These are phyloP conservation scores for Rhizophagus clarus DNA, from an alignment of 192 early-diverging fungal species.

Conservation along the genomic window DNA sequence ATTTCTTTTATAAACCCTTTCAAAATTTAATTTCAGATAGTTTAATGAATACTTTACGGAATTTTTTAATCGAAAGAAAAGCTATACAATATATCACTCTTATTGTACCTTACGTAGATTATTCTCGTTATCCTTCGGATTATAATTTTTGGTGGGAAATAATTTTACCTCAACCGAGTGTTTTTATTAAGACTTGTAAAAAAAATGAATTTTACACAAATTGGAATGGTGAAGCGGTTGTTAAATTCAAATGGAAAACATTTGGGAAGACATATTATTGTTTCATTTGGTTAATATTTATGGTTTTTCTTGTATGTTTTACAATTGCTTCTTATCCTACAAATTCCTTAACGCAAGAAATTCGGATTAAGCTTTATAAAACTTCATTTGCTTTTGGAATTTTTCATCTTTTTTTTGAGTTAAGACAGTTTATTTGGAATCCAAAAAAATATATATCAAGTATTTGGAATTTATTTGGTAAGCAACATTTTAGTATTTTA, in stretches of 20 bases:
- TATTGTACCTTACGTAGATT: neutral
- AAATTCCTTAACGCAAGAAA: neutral
- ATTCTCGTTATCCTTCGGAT: neutral
- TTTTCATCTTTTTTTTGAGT: neutral
- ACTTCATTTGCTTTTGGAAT: neutral
- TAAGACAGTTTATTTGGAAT: constrained; percentile 4
- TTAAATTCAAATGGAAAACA: constrained; percentile 14
- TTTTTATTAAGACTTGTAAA: neutral
- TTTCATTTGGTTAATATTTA: neutral
- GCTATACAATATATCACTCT: neutral
- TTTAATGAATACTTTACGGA: too few species aligned
- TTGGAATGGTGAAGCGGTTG: constrained; percentile 12
- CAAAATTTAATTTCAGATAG: too few species aligned
- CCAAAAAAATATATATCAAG: neutral
- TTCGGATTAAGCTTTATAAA: neutral
- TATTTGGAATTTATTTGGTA: constrained; percentile 20
- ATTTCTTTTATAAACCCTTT: too few species aligned
- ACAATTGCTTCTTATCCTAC: neutral
- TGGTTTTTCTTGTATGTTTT: neutral
- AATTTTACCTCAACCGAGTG: neutral
- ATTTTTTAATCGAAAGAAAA: too few species aligned
- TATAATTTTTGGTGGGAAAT: neutral
- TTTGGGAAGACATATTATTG: neutral
- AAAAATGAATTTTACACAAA: neutral
- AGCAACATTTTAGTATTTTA: too few species aligned